Base-by-base conservation (phyloP, 2,329 filamentous ascomycete species). In the Seiridium cupressi region DNA sequence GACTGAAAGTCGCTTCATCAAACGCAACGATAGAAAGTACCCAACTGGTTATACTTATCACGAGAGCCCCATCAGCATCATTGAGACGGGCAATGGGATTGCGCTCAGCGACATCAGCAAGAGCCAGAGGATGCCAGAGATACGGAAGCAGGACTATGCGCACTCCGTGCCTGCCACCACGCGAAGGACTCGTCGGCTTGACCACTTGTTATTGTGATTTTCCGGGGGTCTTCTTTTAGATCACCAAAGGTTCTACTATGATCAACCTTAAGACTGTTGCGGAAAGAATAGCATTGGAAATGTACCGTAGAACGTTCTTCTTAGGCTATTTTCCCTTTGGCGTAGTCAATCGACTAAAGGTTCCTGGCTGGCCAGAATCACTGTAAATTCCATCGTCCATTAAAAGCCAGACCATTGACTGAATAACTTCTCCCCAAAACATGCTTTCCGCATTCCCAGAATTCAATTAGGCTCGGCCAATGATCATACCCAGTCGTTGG, bases 51-150 rank as follows among this genome's bases (percentile, higher is more conserved):
- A 61, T 26, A 51, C 18, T 47, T 31, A 61, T 7, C 62, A 64
- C 4, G 59, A 48, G 5, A 66, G 58, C 5, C 61, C 54, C 11
- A 61, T 66, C 13, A 63, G 67, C 8, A 64, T 71, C 5, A 65
- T 73, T 13, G 71, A 73, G 60, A 73, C 70, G 7, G 70, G 71
- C 10, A 67, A 69, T 35, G 71, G 71, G 9, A 66, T 61, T 4
- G 61, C 55, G 35, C 59, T 73, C 6, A 38, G 46, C 1, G 69
- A 72, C 42, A 58, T 70, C 34, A 66, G 62, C 56, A 65, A 67
- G 59, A 67, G 67, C 51, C 65, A 67, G 46, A 64, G 60, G 8
- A 53, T 62, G 13, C 60, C 60, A 4, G 60, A 57, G 40, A 62
- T 62, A 32, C 60, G 57, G n/a, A 58, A 49, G 35, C 55, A 58